phyloP scores from a whole-genome alignment of 116 monocot species.

The Cymodocea nodosa region DNA sequence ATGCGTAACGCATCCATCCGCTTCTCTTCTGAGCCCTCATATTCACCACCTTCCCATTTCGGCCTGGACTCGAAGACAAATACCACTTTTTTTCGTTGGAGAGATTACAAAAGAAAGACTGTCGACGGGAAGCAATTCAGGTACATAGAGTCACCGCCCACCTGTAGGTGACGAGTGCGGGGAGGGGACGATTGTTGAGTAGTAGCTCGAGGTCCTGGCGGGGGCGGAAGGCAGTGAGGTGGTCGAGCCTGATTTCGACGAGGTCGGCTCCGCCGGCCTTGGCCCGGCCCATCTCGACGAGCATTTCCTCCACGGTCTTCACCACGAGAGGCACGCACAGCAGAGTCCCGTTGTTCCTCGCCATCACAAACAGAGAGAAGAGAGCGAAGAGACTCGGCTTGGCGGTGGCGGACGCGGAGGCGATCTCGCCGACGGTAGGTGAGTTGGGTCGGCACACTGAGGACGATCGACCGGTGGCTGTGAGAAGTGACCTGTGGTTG shows the following conservation, averaged over 20 bases:
- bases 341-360: constrained; percentile 22
- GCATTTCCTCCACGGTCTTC: constrained; percentile 57
- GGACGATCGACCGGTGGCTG: too few relatives aligned
- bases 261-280: constrained; percentile 58
- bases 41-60: constrained; percentile 94
- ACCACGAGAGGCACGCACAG: constrained; percentile 73
- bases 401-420: too few relatives aligned
- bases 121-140: too few relatives aligned
- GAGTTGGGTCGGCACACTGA: too few relatives aligned
- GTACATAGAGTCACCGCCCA: constrained; percentile 12
- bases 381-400: too few relatives aligned
- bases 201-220: constrained; percentile 35
- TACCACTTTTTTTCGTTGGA: neutral
- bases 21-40: constrained; percentile 63
- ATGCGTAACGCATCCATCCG: constrained; percentile 58
- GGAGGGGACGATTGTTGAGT: constrained; percentile 42
- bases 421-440: too few relatives aligned
- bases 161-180: constrained; percentile 58
- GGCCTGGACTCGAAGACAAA: constrained; percentile 37
- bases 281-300: constrained; percentile 44
- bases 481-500: too few relatives aligned
- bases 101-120: neutral
- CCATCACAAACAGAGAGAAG: neutral
- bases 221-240: constrained; percentile 40
- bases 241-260: constrained; percentile 77